Percentiles rank a stretch among this genome's conserved stretches.
These are phyloP conservation scores for Xylariaceae sp. DNA, from an alignment of 2,329 filamentous ascomycete genomes.

Conservation along the genomic window DNA sequence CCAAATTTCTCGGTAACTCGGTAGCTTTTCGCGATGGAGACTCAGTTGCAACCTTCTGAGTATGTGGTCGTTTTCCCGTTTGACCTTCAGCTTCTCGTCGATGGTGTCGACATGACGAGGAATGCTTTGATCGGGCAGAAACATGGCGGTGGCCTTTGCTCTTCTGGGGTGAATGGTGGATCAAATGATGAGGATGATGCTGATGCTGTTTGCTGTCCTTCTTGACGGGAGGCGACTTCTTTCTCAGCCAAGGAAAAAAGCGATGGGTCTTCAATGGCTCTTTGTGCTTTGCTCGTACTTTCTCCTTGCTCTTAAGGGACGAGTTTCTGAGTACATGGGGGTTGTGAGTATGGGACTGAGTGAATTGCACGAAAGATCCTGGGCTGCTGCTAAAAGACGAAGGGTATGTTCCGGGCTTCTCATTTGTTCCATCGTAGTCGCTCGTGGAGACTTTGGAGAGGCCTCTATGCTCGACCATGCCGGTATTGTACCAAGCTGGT, in stretches of 20 bases:
- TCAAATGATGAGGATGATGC: neutral
- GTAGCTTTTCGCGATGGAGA: too few relatives aligned
- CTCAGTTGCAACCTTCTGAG: neutral
- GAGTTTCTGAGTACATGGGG: constrained; percentile 12
- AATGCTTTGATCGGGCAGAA: neutral
- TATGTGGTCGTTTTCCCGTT: constrained; percentile 6
- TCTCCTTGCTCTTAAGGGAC: constrained; percentile 10
- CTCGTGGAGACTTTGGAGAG: neutral
- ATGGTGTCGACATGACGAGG: neutral
- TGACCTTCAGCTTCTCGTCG: constrained; percentile 1
- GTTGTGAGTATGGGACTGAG: constrained; percentile 10
- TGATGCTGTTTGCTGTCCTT: too few relatives aligned
- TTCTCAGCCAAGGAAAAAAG: constrained; percentile 23
- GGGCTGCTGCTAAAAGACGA: constrained; percentile 14
- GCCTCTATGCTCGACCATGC: constrained; percentile 4
- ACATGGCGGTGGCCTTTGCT: constrained; percentile 4
- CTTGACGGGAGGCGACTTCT: constrained; percentile 8
- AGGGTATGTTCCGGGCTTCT: neutral
- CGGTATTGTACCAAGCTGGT: constrained; percentile 8
- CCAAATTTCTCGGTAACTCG: too few relatives aligned
- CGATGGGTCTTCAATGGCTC: constrained; percentile 12
- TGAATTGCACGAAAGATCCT: constrained; percentile 22
- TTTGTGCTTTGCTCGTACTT: constrained; percentile 4
- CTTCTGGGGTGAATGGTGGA: constrained; percentile 2
- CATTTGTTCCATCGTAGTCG: neutral